Evolutionary conservation across 176 grass and related monocot species (phyloP).

Genomic region (Phoenix dactylifera): DNA sequence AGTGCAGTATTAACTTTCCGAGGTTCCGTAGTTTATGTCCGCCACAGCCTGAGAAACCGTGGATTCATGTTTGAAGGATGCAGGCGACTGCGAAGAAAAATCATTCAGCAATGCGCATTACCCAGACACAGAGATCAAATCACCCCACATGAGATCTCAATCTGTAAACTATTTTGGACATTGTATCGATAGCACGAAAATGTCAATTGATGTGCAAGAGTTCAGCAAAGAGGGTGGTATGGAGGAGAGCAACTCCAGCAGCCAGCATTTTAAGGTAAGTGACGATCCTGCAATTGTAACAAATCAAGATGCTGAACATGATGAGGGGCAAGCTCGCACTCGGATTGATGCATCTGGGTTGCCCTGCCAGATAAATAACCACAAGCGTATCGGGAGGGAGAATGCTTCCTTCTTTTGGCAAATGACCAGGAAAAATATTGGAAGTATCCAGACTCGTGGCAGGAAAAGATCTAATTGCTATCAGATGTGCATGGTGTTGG

Average conservation of each 20-base stretch:
- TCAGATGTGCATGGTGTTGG: too few relatives aligned
- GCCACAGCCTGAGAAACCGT: not conserved
- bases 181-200: too few relatives aligned
- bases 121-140: not conserved
- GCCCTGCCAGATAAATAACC: not conserved
- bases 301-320: too few relatives aligned
- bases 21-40: not conserved
- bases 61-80: not conserved
- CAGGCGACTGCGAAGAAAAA: not conserved
- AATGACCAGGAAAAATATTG: not conserved
- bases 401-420: not conserved
- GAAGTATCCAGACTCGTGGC: not conserved
- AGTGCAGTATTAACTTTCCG: not conserved
- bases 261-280: too few relatives aligned
- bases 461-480: not conserved
- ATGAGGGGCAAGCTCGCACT: too few relatives aligned
- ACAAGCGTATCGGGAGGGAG: not conserved
- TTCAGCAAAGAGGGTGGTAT: too few relatives aligned
- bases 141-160: too few relatives aligned
- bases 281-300: too few relatives aligned
- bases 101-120: not conserved
- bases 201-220: too few relatives aligned
- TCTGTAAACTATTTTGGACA: too few relatives aligned
- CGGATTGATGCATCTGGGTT: not conserved
- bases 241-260: too few relatives aligned